Base-by-base conservation (phyloP, 2,329 filamentous ascomycete species). In the Hypoxylon sp. region DNA sequence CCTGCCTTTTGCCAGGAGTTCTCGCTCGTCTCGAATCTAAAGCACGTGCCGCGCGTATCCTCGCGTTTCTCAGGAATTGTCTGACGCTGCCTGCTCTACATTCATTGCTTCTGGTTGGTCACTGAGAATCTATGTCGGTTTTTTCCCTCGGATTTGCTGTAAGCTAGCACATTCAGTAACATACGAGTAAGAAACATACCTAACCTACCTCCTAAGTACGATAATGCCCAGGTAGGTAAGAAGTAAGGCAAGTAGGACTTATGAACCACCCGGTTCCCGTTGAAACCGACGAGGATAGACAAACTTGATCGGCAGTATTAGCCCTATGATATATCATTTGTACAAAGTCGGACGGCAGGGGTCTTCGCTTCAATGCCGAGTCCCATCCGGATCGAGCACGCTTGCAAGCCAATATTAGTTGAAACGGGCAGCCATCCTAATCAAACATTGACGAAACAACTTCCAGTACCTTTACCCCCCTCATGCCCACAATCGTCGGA, bases 391-490 rank as follows among this genome's bases (percentile, higher is more conserved):
- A 46, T 59, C 56, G 40, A 53, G 48, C 45, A 42, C 57, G 46
- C 51, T 40, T 51, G 33, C 42, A 52, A 24, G 42, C 22, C 42
- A 50, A 40, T 52, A 46, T 55, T 60, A 54, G 65, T 63, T 61
- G 66, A 68, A 68, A 68, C 66, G 56, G 50, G 57, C 53, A 58
- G 40, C 18, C 33, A 50, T 51, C 49, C 56, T 45, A 66, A 59
- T 61, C 63, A 64, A 67, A 63, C 64, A 59, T 57, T 46, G 20
- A 59, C 62, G 65, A 65, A 65, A 62, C 61, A 59, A 53, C 36
- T 54, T 36, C 36, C 44, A 40, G 40, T 55, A 46, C 22, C 46
- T 42, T 44, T 42, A 28, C 14, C 24, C 51, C 20, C 30, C 32
- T 40, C 51, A 28, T 44, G n/a, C 30, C 51, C 51, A 22, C 36